phyloP scores from a whole-genome alignment of 2,329 filamentous ascomycete species.

The Pezicula carpinea region DNA sequence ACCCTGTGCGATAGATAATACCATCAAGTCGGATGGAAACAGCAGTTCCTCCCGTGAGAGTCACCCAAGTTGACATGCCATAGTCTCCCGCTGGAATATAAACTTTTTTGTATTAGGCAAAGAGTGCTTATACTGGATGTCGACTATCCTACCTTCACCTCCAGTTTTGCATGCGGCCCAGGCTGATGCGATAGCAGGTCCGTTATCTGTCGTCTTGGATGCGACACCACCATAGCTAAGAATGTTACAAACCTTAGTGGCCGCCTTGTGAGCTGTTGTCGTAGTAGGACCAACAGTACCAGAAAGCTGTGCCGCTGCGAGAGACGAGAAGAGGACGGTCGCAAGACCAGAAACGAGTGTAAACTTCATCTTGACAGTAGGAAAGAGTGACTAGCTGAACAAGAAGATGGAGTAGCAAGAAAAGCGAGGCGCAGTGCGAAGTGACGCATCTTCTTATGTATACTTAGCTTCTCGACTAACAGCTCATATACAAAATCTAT shows the following conservation, averaged over 20 bases:
- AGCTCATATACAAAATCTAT: no score
- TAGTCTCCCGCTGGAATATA: constrained; percentile 35
- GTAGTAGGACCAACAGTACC: constrained; percentile 24
- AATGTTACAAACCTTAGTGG: constrained; percentile 36
- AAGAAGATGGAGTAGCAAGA: no score
- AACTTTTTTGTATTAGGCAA: constrained; percentile 4
- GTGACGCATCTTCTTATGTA: no score
- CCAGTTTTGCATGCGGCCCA: constrained; percentile 39
- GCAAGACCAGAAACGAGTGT: constrained; percentile 3
- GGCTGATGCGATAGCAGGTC: constrained; percentile 36
- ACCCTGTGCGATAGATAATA: constrained; percentile 22
- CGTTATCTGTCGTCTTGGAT: constrained; percentile 40
- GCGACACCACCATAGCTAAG: constrained; percentile 41
- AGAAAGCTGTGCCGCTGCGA: constrained; percentile 16
- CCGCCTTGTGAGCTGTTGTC: constrained; percentile 17
- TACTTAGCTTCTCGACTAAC: no score
- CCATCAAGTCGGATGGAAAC: constrained; percentile 49
- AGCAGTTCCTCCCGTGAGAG: constrained; percentile 39
- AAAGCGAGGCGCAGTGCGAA: no score
- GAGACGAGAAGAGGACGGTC: constrained; percentile 5
- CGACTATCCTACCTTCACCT: constrained; percentile 25
- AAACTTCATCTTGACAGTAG: constrained; percentile 10
- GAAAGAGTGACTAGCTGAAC: no score
- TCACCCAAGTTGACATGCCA: constrained; percentile 45
- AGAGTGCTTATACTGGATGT: not conserved